Conservation (phyloP, 106 monocot genomes). For the Triglochin maritima region DNA sequence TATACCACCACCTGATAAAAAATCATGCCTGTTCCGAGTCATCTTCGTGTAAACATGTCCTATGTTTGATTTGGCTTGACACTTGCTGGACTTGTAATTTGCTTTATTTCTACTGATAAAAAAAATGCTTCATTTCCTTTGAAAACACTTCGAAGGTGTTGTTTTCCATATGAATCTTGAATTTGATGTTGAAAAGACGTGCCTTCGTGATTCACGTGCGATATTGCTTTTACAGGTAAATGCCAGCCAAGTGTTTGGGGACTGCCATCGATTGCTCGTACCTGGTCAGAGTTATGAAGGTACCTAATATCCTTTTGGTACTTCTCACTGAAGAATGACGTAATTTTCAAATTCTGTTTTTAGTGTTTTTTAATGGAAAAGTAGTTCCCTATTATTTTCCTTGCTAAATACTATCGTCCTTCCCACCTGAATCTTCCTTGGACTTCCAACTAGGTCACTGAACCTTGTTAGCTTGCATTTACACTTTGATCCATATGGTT, state of each 20-base stretch:
- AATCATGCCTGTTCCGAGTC: not conserved
- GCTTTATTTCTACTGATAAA: not conserved
- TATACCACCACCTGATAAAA: not conserved
- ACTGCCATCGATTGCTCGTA: conserved; percentile 78
- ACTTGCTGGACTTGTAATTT: not conserved
- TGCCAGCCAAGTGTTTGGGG: conserved; percentile 52
- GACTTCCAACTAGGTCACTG: too few relatives aligned
- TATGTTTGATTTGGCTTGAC: not conserved
- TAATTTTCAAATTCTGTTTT: too few relatives aligned
- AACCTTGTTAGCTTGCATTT: too few relatives aligned
- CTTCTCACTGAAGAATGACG: not conserved
- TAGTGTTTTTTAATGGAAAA: not conserved
- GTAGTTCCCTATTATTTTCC: too few relatives aligned
- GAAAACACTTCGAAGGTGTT: not conserved
- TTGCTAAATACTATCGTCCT: too few relatives aligned
- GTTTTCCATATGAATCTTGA: too few relatives aligned
- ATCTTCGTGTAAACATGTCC: not conserved
- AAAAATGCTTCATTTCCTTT: not conserved
- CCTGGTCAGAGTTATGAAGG: conserved; percentile 77
- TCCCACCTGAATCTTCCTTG: too few relatives aligned
- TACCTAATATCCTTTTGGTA: conserved; percentile 1
- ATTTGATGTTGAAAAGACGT: too few relatives aligned
- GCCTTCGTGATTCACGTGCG: too few relatives aligned
- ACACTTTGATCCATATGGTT: too few relatives aligned
- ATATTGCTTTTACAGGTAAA: conserved; percentile 37